Conservation (phyloP, 2,329 filamentous ascomycete species). For the Leptosphaerulina australis region DNA sequence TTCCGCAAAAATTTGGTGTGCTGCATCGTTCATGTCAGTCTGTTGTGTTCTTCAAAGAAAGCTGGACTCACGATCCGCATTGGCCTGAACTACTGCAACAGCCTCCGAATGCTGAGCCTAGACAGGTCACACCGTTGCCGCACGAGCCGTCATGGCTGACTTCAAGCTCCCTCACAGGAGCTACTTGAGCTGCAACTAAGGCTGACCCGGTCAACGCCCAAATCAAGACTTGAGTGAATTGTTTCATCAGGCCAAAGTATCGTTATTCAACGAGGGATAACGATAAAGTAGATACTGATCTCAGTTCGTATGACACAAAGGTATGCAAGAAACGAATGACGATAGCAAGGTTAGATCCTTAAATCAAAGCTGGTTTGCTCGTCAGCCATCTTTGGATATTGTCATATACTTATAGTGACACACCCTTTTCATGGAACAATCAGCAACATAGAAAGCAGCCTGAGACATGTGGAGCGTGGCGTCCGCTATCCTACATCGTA, state of each 20-base stretch:
- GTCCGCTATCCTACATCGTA: too few species aligned
- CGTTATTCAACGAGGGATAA: background rate
- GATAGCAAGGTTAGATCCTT: too few species aligned
- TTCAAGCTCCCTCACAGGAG: background rate
- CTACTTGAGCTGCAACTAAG: conserved; percentile 9
- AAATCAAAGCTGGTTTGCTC: too few species aligned
- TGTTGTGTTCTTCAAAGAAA: too few species aligned
- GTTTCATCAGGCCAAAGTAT: background rate
- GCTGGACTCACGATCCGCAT: conserved; percentile 25
- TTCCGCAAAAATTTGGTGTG: conserved; percentile 26
- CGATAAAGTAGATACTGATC: too few species aligned
- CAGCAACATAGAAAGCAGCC: too few species aligned
- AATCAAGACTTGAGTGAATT: conserved; percentile 2
- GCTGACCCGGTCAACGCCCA: conserved; percentile 6
- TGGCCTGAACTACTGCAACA: conserved; percentile 25
- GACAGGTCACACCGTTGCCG: conserved; percentile 26
- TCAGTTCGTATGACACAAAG: too few species aligned
- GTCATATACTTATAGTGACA: too few species aligned
- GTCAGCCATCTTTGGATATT: too few species aligned
- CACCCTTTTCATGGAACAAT: too few species aligned
- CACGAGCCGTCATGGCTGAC: conserved; percentile 28
- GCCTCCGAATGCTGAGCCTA: conserved; percentile 27
- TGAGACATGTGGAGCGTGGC: too few species aligned
- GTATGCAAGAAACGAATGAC: too few species aligned
- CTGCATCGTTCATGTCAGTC: conserved; percentile 1